Base-by-base conservation (phyloP, 2,329 filamentous ascomycete species). In the Aureobasidium sp. region DNA sequence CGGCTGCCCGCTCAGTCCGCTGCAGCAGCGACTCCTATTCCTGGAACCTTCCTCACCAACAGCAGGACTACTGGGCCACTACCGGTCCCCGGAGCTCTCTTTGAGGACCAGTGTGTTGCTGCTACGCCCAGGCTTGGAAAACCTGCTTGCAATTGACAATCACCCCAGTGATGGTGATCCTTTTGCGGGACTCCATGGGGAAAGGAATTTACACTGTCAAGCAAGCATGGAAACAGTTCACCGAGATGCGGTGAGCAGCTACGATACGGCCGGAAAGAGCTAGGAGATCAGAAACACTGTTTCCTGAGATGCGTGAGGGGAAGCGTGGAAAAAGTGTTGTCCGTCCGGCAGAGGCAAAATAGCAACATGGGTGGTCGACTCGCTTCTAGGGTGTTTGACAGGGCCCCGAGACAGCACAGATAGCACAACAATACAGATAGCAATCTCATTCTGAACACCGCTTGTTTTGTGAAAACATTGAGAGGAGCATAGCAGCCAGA, bases 1-100 rank as follows among this genome's bases (percentile, higher is more conserved):
- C 55, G 55, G 55, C 55, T 58, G 55, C 55, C 55, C 55, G 53
- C 53, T 17, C 27, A 14, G 20, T 48, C 42, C 55, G 55, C 42
- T 39, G 42, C 31, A 48, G n/a, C 55, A 22, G 22, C 25, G 8
- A 42, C n/a, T n/a, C 42, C 53, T 9, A 42, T 31, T n/a, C 42
- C 53, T 36, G 53, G 53, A 44, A 36, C 53, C 27, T 22, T 45
- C 31, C 7, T 36, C 53, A 45, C 27, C 37, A 53, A 22, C 31
- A n/a, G 6, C 20, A 53, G 3, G 12, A 53, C 34, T 11, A n/a
- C 2, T n/a, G 25, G 14, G 22, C 3, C 3, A 11, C 5, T 15
- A 25, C 20, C 22, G 31, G 31, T 34, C 31, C 31, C 31, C 31
- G 20, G 34, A 39, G 15, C 49, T 53, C 14, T 27, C 20, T 2